phyloP scores from a whole-genome alignment of 106 monocot genomes.

The Cymbidium sinense region DNA sequence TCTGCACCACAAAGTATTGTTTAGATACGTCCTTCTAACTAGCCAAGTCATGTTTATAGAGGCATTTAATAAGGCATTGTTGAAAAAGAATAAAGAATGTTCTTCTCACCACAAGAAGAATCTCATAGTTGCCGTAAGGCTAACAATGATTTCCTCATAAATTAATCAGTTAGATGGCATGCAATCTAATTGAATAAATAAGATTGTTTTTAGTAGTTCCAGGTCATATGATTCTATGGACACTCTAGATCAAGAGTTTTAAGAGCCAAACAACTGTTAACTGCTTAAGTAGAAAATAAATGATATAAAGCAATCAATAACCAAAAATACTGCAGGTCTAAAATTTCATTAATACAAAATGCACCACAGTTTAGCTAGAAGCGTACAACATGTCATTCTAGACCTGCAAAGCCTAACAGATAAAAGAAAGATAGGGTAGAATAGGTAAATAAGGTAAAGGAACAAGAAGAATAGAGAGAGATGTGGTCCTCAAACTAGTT shows the following conservation, averaged over 20 bases:
- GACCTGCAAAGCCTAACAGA: background rate
- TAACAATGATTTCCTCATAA: background rate
- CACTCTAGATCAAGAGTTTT: background rate
- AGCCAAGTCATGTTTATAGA: background rate
- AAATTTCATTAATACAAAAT: background rate
- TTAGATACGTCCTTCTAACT: background rate
- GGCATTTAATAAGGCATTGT: background rate
- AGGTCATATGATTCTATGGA: background rate
- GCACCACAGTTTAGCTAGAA: background rate
- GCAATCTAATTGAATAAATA: background rate
- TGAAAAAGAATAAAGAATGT: background rate
- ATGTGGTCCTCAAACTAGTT: no score
- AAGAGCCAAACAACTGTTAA: background rate
- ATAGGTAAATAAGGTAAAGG: background rate
- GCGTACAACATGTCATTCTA: background rate
- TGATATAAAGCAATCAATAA: no score
- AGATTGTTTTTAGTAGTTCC: background rate
- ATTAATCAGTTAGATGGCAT: background rate
- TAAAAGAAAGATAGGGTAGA: background rate
- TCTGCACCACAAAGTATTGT: constrained; percentile 36
- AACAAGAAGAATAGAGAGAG: no score
- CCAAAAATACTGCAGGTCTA: no score
- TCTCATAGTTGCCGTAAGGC: background rate
- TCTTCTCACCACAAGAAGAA: background rate
- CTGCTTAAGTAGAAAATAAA: background rate